phyloP scores from a whole-genome alignment of 2,329 filamentous ascomycete species.

The Colletotrichum cordylinicola region DNA sequence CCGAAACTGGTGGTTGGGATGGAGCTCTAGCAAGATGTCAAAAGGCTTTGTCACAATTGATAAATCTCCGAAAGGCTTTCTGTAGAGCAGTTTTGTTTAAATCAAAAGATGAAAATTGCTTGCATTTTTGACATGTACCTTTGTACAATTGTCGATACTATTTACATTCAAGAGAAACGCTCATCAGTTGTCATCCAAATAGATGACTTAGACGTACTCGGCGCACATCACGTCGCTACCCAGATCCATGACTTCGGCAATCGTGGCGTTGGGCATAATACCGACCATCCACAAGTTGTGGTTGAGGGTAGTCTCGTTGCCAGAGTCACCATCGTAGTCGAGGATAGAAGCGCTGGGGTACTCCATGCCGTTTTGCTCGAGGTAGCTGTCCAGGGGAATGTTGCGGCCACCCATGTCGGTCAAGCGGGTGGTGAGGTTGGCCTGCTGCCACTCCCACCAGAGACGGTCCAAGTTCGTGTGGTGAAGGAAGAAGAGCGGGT shows the following conservation, averaged over 20 bases:
- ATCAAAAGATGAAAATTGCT: background rate
- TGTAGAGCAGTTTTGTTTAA: background rate
- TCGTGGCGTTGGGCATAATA: conserved; percentile 26
- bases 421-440: conserved; percentile 13
- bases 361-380: conserved; percentile 3
- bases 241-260: conserved; percentile 35
- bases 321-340: conserved; percentile 20
- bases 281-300: conserved; percentile 32
- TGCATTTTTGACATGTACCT: background rate
- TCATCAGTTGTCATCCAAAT: background rate
- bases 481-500: conserved; percentile 17
- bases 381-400: background rate
- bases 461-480: conserved; percentile 14
- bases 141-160: background rate
- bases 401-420: conserved; percentile 2
- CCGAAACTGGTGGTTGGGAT: background rate
- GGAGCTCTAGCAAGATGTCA: background rate
- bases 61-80: background rate
- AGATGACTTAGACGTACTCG: conserved; percentile 25
- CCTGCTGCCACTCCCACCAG: conserved; percentile 17
- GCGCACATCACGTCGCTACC: conserved; percentile 27
- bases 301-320: conserved; percentile 26
- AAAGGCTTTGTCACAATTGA: background rate
- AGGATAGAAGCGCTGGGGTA: background rate
- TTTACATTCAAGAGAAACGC: background rate